phyloP scores from a whole-genome alignment of 116 monocot species.

The Posidonia oceanica region DNA sequence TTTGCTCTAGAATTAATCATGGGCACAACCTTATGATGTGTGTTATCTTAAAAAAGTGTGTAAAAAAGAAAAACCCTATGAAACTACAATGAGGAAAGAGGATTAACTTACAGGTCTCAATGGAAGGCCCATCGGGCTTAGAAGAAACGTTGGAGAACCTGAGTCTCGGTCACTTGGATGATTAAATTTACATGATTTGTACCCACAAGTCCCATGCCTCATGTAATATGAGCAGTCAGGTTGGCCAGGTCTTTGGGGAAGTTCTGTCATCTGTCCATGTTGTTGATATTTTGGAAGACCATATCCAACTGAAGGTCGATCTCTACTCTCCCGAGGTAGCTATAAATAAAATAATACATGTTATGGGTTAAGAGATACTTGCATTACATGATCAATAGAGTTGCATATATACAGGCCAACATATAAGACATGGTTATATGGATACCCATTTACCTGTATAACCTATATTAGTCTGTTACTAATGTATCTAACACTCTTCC shows the following conservation, averaged over 20 bases:
- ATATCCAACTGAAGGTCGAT: constrained; percentile 1
- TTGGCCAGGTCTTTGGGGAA: constrained; percentile 48
- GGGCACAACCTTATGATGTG: too few relatives aligned
- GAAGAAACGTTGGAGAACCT: constrained; percentile 4
- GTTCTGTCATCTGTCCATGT: constrained; percentile 12
- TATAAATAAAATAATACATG: background rate
- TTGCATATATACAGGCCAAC: too few relatives aligned
- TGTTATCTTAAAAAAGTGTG: too few relatives aligned
- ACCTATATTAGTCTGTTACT: too few relatives aligned
- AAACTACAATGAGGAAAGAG: background rate
- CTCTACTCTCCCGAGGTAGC: background rate
- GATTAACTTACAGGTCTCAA: constrained; percentile 10
- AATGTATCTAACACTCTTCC: too few relatives aligned
- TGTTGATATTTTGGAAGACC: constrained; percentile 12
- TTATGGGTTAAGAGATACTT: too few relatives aligned
- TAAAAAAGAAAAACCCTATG: too few relatives aligned
- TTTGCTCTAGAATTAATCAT: too few relatives aligned
- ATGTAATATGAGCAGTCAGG: constrained; percentile 45
- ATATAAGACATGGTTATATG: too few relatives aligned
- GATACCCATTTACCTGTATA: too few relatives aligned
- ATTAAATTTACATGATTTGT: constrained; percentile 45
- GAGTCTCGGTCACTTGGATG: constrained; percentile 20
- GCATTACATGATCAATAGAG: too few relatives aligned
- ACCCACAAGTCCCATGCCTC: constrained; percentile 44
- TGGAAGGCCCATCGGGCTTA: constrained; percentile 10